Base-by-base conservation (phyloP, 805 yeast species). In the Teunomyces gatunensis region DNA sequence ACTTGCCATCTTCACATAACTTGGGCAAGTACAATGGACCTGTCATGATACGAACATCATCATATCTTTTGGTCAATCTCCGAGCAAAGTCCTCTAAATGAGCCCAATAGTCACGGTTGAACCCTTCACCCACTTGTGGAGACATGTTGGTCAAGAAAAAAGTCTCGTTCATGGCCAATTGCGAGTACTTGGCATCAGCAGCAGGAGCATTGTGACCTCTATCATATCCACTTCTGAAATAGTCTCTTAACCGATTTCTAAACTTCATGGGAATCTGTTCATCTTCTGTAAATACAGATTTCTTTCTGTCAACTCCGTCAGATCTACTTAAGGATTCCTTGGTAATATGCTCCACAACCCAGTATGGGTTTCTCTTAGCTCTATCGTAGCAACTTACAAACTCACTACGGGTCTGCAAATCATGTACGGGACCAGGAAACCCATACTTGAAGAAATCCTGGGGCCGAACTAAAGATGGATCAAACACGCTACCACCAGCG, bases 171-270 rank as follows among this genome's bases (percentile, higher is more conserved):
- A 94, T 92, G 15, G 97, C 97, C 15, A 64, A 56, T 67, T 94
- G 99, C 28, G 83, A 81, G 69, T 82, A 94, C 63, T 89, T 90
- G 21, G 98, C 97, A 65, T 94, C 87, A 0, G 98, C 98, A 4
- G 99, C 99, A 3, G 99, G 97, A 0, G 96, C 97, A 58, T 88
- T 89, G 67, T 94, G 99, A 5, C 99, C 99, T 54, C 98, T 74
- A 65, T 94, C 99, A 67, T 89, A 94, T 1, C 99, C 99, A 28
- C 94, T 84, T 57, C 98, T 79, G 74, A 92, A 94, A 65, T 87
- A 94, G 67, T 94, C 98, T 51, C 83, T 77, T 47, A 94, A 72
- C 45, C 78, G 73, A 2, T 85, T 92, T 55, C 97, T 77, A 65
- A 89, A 94, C 57, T 72, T 77, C 25, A 67, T 65, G 0, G 99